Base-by-base conservation (phyloP, 177 flowering plant genomes). In the Vitis hybrid region DNA sequence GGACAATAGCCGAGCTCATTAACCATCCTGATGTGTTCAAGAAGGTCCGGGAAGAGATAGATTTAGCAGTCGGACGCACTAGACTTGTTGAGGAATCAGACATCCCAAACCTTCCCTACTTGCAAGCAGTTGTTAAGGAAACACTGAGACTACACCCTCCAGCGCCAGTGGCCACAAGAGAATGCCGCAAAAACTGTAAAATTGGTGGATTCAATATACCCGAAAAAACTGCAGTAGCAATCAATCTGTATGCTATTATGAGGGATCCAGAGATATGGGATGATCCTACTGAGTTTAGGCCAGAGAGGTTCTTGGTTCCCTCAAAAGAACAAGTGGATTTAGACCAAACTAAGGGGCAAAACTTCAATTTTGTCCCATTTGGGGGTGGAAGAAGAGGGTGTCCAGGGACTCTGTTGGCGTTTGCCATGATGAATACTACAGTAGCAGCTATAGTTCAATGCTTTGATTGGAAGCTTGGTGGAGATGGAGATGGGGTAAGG, bases 331-430 rank as follows among this genome's bases (percentile, higher is more conserved):
- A 24, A 3, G 28, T 0, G 28, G 28, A 24, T 24, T 24, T 24
- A 24, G 28, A 24, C 28, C 28, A 24, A 24, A 24, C 28, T 24
- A 53, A 49, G 17, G 77, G 80, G 28, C 76, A 66, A n/a, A 70
- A 61, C 18, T 74, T 75, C 19, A 58, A 67, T 47, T 64, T n/a
- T 50, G 56, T 74, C 11, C 74, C 80, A 7, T 77, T 80, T 57
- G 80, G 83, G 2, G 71, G 62, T 3, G 80, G 83, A 19, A 68
- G 83, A 56, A 64, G 83, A 70, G 70, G 67, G 50, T 77, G 83
- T 55, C 83, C 83, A 3, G 83, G 83, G 10, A 58, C 67, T 10
- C 3, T 22, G n/a, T 44, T 80, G 49, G 78, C 71, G 6, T 64
- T 68, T 33, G 71, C 49, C 6, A 19, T 72, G 66, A 56, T 77